Evolutionary conservation across 306 rosid genomes (phyloP), one percentile per base, ranked within the genome.

Genomic region (Leucaena leucocephala): DNA sequence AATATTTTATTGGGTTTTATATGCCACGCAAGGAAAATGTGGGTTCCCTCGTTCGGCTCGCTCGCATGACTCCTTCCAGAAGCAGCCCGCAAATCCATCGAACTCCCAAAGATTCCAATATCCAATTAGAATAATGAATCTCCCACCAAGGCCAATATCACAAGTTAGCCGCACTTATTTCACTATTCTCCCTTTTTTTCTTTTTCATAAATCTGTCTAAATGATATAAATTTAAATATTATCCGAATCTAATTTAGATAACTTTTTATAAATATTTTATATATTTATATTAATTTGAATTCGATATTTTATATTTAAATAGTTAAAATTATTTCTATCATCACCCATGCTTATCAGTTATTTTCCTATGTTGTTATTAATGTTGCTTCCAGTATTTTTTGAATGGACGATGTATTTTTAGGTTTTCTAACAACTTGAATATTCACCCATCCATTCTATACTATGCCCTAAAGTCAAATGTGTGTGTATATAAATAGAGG

Each of bases 51-150:
- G 33, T 27, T 61, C 1, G 71, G 34, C n/a, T 75, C 52, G 21
- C 68, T 73, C 36, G 2, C 49, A 19, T 49, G 14, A 11, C 38
- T 19, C 52, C 46, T 73, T 39, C 35, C 68, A 14, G 27, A 14
- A 22, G 64, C 15, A 44, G 11, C 27, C 64, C 7, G 10, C 7
- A 5, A 1, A 54, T 16, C 36, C 78, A 42, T 57, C 6, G 16
- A 21, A 4, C 13, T 8, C 64, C 36, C 27, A 27, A 5, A 63
- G 33, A 62, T 62, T 19, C 48, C 62, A 35, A 48, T 17, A 48
- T 19, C 48, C 62, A 63, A n/a, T 34, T 12, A 64, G 38, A 63
- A 48, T n/a, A 64, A 27, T 64, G 61, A n/a, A 76, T 63, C 80
- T 64, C 8, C 80, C 48, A 38, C 35, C 16, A 5, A 4, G 46